These are phyloP conservation scores for Ettlia oleoabundans DNA, from an alignment of 139 green algal genomes.

Conservation along the genomic window DNA sequence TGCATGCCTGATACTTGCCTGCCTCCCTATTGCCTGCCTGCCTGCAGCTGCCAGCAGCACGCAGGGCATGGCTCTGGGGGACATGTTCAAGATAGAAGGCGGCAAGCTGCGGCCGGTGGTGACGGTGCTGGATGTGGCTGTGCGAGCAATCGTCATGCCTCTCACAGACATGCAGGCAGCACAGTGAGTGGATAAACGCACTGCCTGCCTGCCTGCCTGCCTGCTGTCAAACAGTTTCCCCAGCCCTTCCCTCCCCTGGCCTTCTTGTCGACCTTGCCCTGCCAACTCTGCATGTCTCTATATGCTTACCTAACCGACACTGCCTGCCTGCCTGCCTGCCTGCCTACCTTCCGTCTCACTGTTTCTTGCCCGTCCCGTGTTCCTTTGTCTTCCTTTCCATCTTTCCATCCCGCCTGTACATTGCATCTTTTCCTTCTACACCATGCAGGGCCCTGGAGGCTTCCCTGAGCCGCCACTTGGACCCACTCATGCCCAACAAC, in stretches of 20 bases:
- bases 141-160: conserved; percentile 67
- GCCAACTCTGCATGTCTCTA: neutral
- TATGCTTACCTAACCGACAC: neutral
- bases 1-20: neutral
- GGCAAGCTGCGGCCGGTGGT: conserved; percentile 26
- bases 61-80: conserved; percentile 50
- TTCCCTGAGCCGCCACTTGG: conserved; percentile 37
- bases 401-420: too few relatives aligned
- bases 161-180: conserved; percentile 44
- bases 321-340: neutral
- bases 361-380: too few relatives aligned
- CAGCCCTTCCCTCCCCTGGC: neutral
- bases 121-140: conserved; percentile 40
- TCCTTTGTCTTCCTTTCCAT: too few relatives aligned
- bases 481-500: conserved; percentile 46
- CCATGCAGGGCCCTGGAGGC: conserved; percentile 35
- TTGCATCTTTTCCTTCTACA: too few relatives aligned
- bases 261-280: neutral
- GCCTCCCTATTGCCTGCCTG: neutral
- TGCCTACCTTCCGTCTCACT: too few relatives aligned
- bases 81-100: conserved; percentile 46
- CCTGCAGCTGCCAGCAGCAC: conserved; percentile 41
- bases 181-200: neutral
- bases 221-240: too few relatives aligned
- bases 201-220: neutral